Percentiles rank a stretch among this genome's conserved stretches.
Conservation (phyloP, 2,329 filamentous ascomycete genomes). For the Tolypocladium nubicola region DNA sequence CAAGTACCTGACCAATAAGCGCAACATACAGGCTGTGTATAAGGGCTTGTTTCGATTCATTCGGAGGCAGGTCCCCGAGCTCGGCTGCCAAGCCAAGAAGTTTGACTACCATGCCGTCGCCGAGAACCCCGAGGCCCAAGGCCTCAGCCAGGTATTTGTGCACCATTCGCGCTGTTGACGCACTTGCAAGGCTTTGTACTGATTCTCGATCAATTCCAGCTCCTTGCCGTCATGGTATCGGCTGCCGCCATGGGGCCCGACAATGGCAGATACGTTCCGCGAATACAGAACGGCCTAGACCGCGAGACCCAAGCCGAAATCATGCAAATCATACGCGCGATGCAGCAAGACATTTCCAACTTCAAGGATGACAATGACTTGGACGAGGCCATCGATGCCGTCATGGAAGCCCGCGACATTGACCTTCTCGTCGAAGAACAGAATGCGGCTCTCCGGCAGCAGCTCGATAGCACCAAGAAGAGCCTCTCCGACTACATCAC, state of each 20-base stretch:
- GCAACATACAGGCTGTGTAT: constrained; percentile 43
- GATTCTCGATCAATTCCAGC: constrained; percentile 22
- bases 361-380: constrained; percentile 26
- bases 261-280: constrained; percentile 40
- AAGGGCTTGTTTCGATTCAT: constrained; percentile 46
- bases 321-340: constrained; percentile 32
- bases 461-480: constrained; percentile 44
- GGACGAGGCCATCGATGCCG: constrained; percentile 27
- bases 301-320: constrained; percentile 31
- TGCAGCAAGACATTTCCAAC: constrained; percentile 26
- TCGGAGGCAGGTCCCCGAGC: constrained; percentile 37
- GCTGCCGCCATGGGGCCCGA: constrained; percentile 51
- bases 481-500: constrained; percentile 48
- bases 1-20: constrained; percentile 36
- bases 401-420: constrained; percentile 37
- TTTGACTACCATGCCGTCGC: constrained; percentile 48
- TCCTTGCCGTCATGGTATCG: constrained; percentile 51
- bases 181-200: not conserved
- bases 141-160: constrained; percentile 39
- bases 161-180: constrained; percentile 2
- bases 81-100: constrained; percentile 40
- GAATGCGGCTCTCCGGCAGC: constrained; percentile 36
- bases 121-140: constrained; percentile 43
- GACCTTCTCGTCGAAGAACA: constrained; percentile 48
- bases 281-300: constrained; percentile 31